Evolutionary conservation across 805 yeast species (phyloP).

Genomic region (Wickerhamiella azyma): DNA sequence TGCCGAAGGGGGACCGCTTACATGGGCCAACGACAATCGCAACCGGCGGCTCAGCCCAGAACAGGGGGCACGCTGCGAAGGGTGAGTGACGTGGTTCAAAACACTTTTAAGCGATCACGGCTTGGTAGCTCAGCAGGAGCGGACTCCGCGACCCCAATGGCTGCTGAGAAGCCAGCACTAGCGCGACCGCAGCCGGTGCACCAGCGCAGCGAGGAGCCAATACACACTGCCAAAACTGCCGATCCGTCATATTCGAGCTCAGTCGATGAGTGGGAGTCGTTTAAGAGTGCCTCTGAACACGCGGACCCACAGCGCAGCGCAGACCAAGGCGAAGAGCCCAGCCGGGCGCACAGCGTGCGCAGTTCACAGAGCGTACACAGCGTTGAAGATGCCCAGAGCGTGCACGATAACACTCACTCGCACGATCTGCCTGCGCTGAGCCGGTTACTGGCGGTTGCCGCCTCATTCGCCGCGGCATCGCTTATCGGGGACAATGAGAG

Average conservation of each 20-base stretch:
- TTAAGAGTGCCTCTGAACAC: not conserved
- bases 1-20: not conserved
- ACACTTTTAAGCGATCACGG: slow-evolving; percentile 1
- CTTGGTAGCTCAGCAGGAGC: not conserved
- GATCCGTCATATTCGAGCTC: not conserved
- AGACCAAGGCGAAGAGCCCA: no score
- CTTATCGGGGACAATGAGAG: slow-evolving; percentile 1
- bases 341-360: no score
- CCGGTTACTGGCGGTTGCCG: slow-evolving; percentile 5
- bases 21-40: not conserved
- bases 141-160: not conserved
- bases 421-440: not conserved
- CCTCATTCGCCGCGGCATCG: slow-evolving; percentile 7
- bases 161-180: not conserved
- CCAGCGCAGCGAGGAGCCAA: not conserved
- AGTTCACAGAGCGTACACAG: not conserved
- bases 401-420: no score
- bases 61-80: not conserved
- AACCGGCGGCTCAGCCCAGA: not conserved
- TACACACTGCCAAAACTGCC: not conserved
- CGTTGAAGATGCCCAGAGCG: slow-evolving; percentile 1
- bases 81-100: slow-evolving; percentile 1
- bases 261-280: not conserved
- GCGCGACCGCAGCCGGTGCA: not conserved
- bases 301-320: not conserved